Evolutionary conservation across 345 rosid genomes (phyloP), one percentile per base, ranked within the genome.

Genomic region (Mallotus nudiflorus): DNA sequence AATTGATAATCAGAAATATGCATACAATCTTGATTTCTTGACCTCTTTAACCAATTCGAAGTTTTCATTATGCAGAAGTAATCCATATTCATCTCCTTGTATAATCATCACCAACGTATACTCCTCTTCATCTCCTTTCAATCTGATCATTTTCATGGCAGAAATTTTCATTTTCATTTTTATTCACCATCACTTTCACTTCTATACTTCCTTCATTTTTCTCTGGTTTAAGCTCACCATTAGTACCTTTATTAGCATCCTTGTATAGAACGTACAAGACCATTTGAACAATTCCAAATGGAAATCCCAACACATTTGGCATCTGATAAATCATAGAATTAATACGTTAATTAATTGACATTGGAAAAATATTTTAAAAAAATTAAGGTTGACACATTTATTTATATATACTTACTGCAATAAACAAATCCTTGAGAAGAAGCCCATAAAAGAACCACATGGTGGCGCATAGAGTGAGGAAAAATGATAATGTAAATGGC

Each of bases 401-500:
- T n/a, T n/a, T n/a, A n/a, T n/a, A n/a, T n/a, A 25, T 63, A 48
- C 65, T 77, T 75, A 77, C 83, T 1, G 83, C 84, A 7, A 80
- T 64, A 54, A 50, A 80, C 58, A 33, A 35, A 55, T 80, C 84
- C 24, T 53, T 51, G 31, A 68, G 20, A 16, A 69, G 59, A 19
- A 82, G 37, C 20, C 86, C 83, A 45, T 80, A 77, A 22, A 82
- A 55, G 65, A 80, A 77, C 82, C 83, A 80, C 13, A 46, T n/a
- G 7, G n/a, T 57, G 19, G 86, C 83, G 53, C 76, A 63, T 14
- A 71, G 45, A 5, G 82, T 77, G 16, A 82, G 73, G 79, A 73
- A 80, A 28, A 81, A 74, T 4, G 91, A 88, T 53, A 84, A 59
- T 9, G 82, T 0, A 67, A 85, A 71, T 0, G 91, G 91, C 88